Evolutionary conservation across 352 stramenopile genomes (phyloP).

Genomic region (Phytophthora uliginosa): DNA sequence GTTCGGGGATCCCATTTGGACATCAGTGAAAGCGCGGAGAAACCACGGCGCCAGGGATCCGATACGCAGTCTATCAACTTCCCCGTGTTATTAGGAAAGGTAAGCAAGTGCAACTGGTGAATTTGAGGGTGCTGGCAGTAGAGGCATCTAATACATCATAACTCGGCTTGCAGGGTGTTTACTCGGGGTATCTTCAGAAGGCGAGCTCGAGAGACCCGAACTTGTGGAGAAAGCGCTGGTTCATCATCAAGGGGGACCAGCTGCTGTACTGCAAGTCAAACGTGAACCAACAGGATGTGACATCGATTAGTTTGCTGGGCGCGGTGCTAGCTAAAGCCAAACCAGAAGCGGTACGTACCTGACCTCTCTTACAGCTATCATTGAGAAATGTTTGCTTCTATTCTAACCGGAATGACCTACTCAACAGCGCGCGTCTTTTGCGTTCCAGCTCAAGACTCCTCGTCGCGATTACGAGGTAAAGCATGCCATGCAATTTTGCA

Average conservation of each 20-base stretch:
- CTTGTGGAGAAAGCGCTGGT: slow-evolving; percentile 88
- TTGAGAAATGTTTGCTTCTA: neutral
- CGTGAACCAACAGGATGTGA: slow-evolving; percentile 86
- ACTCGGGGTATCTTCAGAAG: slow-evolving; percentile 86
- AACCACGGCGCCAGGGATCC: slow-evolving; percentile 30
- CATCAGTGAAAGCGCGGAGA: slow-evolving; percentile 58
- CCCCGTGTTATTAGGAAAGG: slow-evolving; percentile 79
- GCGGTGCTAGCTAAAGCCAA: slow-evolving; percentile 80
- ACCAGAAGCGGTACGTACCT: slow-evolving; percentile 70
- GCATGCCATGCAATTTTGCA: neutral
- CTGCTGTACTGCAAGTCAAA: slow-evolving; percentile 89
- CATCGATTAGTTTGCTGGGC: slow-evolving; percentile 81
- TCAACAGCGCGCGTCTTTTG: slow-evolving; percentile 69
- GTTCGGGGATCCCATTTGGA: slow-evolving; percentile 77
- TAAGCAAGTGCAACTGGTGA: slow-evolving; percentile 20
- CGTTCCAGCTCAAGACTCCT: slow-evolving; percentile 84
- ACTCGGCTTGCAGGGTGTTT: slow-evolving; percentile 55
- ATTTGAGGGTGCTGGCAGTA: neutral
- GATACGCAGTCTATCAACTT: slow-evolving; percentile 70
- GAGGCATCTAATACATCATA: neutral
- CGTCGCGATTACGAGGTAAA: slow-evolving; percentile 77
- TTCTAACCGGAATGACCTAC: slow-evolving; percentile 12
- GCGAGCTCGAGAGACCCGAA: slow-evolving; percentile 82
- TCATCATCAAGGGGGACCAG: slow-evolving; percentile 90
- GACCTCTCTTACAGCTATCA: neutral